Evolutionary conservation across 2,329 filamentous ascomycete species (phyloP).

Genomic region (Albifimbria verrucaria): DNA sequence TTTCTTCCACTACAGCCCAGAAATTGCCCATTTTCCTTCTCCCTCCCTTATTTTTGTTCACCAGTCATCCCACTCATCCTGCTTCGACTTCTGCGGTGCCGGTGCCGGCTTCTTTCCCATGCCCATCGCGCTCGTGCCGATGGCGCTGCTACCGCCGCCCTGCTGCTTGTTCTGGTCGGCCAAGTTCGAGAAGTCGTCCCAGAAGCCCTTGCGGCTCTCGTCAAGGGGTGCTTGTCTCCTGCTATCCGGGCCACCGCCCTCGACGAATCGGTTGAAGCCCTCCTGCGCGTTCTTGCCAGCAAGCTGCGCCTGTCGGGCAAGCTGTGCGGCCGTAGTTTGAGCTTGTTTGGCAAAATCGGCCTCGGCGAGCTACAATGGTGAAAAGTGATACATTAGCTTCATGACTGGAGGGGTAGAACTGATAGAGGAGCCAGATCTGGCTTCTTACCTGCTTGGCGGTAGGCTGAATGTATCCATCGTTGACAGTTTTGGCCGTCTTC

Average conservation of each 20-base stretch:
- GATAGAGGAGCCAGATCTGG: neutral
- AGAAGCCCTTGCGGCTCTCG: slow-evolving; percentile 77
- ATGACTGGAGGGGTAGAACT: slow-evolving; percentile 6
- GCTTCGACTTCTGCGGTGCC: slow-evolving; percentile 39
- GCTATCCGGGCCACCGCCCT: slow-evolving; percentile 54
- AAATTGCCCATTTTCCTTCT: neutral
- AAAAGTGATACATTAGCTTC: no score
- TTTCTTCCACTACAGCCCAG: neutral
- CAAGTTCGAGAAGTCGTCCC: slow-evolving; percentile 81
- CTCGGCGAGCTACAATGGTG: slow-evolving; percentile 64
- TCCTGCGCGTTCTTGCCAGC: slow-evolving; percentile 75
- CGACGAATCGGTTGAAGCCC: slow-evolving; percentile 82
- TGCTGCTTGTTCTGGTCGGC: slow-evolving; percentile 45
- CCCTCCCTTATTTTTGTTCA: slow-evolving; percentile 25
- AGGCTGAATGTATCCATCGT: slow-evolving; percentile 88
- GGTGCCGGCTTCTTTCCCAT: slow-evolving; percentile 40
- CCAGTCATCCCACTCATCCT: slow-evolving; percentile 66
- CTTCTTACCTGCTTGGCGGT: slow-evolving; percentile 74
- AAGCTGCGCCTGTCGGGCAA: slow-evolving; percentile 62
- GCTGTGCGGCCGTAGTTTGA: slow-evolving; percentile 60
- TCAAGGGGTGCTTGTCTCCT: slow-evolving; percentile 42
- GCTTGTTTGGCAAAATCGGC: slow-evolving; percentile 72
- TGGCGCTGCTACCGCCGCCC: slow-evolving; percentile 43
- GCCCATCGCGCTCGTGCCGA: slow-evolving; percentile 59
- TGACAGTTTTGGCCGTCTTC: slow-evolving; percentile 87